These are phyloP conservation scores for Orychophragmus violaceus DNA, from an alignment of 345 rosid species.

Conservation along the genomic window DNA sequence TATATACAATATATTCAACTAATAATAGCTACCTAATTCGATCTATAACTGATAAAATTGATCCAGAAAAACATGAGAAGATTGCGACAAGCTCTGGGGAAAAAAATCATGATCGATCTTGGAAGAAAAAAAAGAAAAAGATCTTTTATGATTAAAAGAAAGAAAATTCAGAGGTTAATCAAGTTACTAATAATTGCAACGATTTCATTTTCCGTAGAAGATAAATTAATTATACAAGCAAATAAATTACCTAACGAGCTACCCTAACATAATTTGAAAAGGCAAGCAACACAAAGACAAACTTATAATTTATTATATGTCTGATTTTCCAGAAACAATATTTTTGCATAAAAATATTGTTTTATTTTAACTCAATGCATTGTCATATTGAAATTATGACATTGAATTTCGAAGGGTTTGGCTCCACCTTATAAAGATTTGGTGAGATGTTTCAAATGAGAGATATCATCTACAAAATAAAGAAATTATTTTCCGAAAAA, in stretches of 20 bases:
- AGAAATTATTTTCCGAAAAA: background rate
- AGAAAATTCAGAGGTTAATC: background rate
- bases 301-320: background rate
- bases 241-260: background rate
- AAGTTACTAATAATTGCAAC: background rate
- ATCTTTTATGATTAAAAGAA: background rate
- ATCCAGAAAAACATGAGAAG: too few species aligned
- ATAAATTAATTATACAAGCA: background rate
- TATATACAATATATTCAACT: too few species aligned
- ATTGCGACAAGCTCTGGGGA: too few species aligned
- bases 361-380: background rate
- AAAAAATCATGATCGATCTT: background rate
- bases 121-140: background rate
- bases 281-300: background rate
- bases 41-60: too few species aligned
- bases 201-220: background rate
- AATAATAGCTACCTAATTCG: too few species aligned
- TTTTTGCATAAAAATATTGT: background rate
- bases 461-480: background rate
- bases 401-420: slow-evolving; percentile 13
- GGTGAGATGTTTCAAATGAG: slow-evolving; percentile 6
- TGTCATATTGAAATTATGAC: slow-evolving; percentile 15
- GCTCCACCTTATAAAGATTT: slow-evolving; percentile 24
- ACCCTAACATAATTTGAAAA: background rate
- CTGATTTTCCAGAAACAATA: background rate